These are phyloP conservation scores for Penicillium hordei DNA, from an alignment of 2,329 filamentous ascomycete species.

Conservation along the genomic window DNA sequence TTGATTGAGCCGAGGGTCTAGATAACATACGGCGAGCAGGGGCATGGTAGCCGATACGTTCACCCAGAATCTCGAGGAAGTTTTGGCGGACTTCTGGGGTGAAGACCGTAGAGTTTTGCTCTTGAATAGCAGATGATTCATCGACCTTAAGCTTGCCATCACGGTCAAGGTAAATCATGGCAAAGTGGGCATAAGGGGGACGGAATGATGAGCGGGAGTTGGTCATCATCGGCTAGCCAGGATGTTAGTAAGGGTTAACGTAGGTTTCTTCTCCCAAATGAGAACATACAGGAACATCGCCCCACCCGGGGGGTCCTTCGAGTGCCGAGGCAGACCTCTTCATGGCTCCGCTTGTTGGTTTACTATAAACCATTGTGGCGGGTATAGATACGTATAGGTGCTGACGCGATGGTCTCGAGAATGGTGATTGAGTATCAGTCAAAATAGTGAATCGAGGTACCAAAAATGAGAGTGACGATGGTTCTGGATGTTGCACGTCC, in stretches of 20 bases:
- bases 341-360: slow-evolving; percentile 28
- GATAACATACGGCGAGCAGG: slow-evolving; percentile 29
- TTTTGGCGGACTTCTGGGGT: slow-evolving; percentile 36
- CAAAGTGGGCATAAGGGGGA: slow-evolving; percentile 36
- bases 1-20: too few species aligned
- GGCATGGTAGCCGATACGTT: slow-evolving; percentile 31
- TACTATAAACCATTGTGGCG: slow-evolving; percentile 32
- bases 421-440: neutral
- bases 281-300: slow-evolving; percentile 30
- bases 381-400: neutral
- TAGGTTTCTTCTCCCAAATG: neutral
- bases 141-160: slow-evolving; percentile 35
- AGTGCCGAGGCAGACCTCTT: slow-evolving; percentile 34
- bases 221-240: slow-evolving; percentile 30
- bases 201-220: slow-evolving; percentile 26
- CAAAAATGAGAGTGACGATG: neutral
- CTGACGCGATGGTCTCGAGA: neutral
- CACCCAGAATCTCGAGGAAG: slow-evolving; percentile 37
- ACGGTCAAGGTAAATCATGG: slow-evolving; percentile 39
- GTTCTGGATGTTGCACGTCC: neutral
- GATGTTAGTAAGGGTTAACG: neutral
- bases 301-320: slow-evolving; percentile 32
- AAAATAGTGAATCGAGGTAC: neutral
- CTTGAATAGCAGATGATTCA: slow-evolving; percentile 36
- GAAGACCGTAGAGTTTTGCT: slow-evolving; percentile 33